These are phyloP conservation scores for Thraustotheca clavata DNA, from an alignment of 352 stramenopile genomes.

Conservation along the genomic window DNA sequence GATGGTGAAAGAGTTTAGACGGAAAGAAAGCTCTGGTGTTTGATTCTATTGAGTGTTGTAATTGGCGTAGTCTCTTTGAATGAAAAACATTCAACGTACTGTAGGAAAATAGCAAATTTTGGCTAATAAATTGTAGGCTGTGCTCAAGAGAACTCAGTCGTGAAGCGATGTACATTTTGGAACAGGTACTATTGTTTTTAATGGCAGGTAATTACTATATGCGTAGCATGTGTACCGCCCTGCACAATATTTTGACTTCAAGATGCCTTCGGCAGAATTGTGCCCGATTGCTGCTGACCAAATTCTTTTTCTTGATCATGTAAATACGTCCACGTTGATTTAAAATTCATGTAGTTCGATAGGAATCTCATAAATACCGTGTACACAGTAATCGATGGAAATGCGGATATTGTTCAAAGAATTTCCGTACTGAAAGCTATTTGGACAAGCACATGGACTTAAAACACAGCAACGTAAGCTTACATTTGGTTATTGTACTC, in stretches of 20 bases:
- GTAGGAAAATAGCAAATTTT: no score
- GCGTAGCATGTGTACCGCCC: constrained; percentile 12
- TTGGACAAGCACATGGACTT: constrained; percentile 11
- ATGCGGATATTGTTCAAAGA: constrained; percentile 15
- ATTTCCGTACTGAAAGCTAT: constrained; percentile 16
- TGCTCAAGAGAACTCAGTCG: constrained; percentile 16
- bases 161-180: constrained; percentile 17
- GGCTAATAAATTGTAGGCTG: no score
- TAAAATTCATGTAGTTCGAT: neutral
- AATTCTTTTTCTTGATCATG: constrained; percentile 11
- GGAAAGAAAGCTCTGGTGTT: no score
- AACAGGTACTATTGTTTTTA: neutral
- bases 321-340: neutral
- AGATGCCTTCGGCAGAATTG: neutral
- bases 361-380: constrained; percentile 13
- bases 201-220: neutral
- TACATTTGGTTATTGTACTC: neutral
- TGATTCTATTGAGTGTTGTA: no score
- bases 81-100: no score
- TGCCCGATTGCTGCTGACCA: constrained; percentile 9
- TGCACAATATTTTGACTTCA: neutral
- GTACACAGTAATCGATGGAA: neutral
- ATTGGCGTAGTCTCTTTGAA: no score
- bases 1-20: no score
- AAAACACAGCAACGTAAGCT: neutral